Conservation (phyloP, 371 early-diverging fungal genomes). For the Rhizopus delemar region DNA sequence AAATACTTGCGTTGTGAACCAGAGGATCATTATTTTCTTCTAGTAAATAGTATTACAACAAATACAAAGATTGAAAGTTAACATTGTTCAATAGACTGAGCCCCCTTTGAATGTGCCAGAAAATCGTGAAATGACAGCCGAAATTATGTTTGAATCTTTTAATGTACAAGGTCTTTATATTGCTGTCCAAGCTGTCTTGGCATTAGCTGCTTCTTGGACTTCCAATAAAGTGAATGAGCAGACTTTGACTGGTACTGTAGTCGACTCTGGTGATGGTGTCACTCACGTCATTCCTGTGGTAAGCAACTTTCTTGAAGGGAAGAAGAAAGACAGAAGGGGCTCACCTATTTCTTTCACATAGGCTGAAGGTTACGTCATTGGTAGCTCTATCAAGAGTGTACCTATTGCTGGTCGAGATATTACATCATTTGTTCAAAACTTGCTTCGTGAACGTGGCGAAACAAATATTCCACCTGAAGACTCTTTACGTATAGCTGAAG, state of each 20-base stretch:
- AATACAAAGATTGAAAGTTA: not conserved
- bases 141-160: constrained; percentile 92
- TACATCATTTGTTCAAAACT: constrained; percentile 94
- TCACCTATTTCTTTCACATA: constrained; percentile 23
- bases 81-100: constrained; percentile 64
- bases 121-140: constrained; percentile 92
- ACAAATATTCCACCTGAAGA: constrained; percentile 94
- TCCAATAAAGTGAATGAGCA: constrained; percentile 74
- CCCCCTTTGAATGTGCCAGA: constrained; percentile 92
- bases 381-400: constrained; percentile 95
- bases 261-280: constrained; percentile 98
- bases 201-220: constrained; percentile 89
- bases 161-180: constrained; percentile 89
- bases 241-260: constrained; percentile 95
- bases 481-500: constrained; percentile 88
- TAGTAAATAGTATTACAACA: constrained; percentile 48
- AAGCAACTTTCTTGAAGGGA: constrained; percentile 17
- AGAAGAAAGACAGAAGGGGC: no score
- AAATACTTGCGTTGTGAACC: constrained; percentile 97
- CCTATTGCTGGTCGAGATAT: constrained; percentile 98
- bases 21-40: constrained; percentile 93
- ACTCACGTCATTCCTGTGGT: constrained; percentile 98
- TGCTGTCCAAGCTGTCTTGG: constrained; percentile 92
- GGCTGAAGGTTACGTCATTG: constrained; percentile 98
- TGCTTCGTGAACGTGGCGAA: constrained; percentile 93